Base-by-base conservation (phyloP, 1,284 basidiomycete species). In the Leccinum cinnamomeum region DNA sequence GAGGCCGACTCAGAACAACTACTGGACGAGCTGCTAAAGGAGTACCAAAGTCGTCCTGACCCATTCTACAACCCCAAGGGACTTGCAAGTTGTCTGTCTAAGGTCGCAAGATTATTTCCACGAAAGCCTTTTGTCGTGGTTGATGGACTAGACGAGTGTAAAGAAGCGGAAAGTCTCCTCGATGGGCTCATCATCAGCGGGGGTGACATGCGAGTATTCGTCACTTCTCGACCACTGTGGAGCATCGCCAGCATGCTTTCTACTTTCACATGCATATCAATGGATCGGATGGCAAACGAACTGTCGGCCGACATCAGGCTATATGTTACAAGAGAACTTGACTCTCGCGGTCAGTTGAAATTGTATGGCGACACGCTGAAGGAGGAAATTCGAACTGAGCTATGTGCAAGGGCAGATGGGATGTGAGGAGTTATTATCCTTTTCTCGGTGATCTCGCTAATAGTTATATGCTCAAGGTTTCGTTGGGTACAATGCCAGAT, bases 401-500 rank as follows among this genome's bases (percentile, higher is more conserved):
- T 68, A 37, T 65, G 57, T 37, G 35, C 20, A 1, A 56, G 30
- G 16, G 57, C 57, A 14, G 57, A 59, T 5, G 48, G 57, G n/a
- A 65, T 65, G 57, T 66, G 10, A 2, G 64, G 16, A 4, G 3
- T 10, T n/a, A 0, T 12, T 5, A 30, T 23, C 0, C 8, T 11
- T 16, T 5, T 2, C 6, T 28, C 7, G 3, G 2, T 16, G 7
- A 18, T 18, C 6, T 4, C 7, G 50, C 39, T 65, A 7, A 64
- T 18, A 8, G 25, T 23, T 44, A 2, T 23, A 1, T 7, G 0
- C 5, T 25, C 10, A 18, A 66, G 66, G 59, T 66, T 66, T 56
- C 57, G 58, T 23, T 67, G 65, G 65, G 65, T 66, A 7, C 58
- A 66, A 20, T 59, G 62, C 12, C 65, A 65, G 37, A 60, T 68